Conservation (phyloP, 768 basidiomycete species). For the Chiua virens region DNA sequence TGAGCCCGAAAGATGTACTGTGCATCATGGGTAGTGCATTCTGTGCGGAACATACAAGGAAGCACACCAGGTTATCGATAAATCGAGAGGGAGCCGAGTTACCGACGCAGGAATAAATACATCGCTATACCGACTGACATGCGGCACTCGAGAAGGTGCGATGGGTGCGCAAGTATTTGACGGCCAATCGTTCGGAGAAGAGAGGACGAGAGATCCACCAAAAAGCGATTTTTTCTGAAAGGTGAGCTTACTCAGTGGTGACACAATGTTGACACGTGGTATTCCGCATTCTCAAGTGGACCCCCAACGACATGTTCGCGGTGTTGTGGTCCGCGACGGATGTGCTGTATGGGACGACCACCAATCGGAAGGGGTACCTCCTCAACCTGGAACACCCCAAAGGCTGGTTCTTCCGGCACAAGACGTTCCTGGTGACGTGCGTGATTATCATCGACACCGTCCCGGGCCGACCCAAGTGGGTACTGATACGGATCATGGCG, state of each 20-base stretch:
- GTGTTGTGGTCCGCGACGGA: constrained; percentile 15
- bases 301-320: constrained; percentile 5
- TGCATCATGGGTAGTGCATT: constrained; percentile 26
- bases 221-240: constrained; percentile 33
- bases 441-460: constrained; percentile 28
- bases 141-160: constrained; percentile 19
- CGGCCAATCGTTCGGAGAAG: constrained; percentile 34
- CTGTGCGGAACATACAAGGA: constrained; percentile 28
- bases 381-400: background rate
- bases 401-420: constrained; percentile 31
- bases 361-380: constrained; percentile 10
- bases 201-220: constrained; percentile 32
- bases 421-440: constrained; percentile 32
- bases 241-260: constrained; percentile 11
- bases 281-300: too few species aligned
- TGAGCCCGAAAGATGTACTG: constrained; percentile 17
- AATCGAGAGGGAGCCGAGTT: constrained; percentile 12
- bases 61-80: constrained; percentile 26
- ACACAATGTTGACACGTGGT: background rate
- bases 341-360: constrained; percentile 18
- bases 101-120: constrained; percentile 19
- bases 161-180: constrained; percentile 28
- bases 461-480: constrained; percentile 9
- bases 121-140: constrained; percentile 8
- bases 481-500: constrained; percentile 20